Percentiles rank a stretch among this genome's conserved stretches.
Evolutionary conservation across 805 yeast species (phyloP).

Genomic region (Lachancea sp.): DNA sequence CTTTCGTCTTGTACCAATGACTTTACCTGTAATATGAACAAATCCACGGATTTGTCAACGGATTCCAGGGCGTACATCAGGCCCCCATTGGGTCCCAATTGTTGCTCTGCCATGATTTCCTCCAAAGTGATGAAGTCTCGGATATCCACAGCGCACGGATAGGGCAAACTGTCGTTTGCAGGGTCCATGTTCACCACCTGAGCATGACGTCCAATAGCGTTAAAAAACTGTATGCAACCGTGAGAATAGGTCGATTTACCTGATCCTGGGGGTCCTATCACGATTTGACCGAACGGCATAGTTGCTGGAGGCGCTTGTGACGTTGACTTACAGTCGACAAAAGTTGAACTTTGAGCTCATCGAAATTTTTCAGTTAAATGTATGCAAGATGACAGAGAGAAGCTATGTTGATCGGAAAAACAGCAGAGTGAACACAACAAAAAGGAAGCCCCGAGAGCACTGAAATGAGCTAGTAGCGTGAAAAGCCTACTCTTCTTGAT

Average conservation of each 20-base stretch:
- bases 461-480: too few species aligned
- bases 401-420: not conserved
- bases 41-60: constrained; percentile 49
- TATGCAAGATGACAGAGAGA: not conserved
- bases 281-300: constrained; percentile 36
- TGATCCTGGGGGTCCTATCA: constrained; percentile 97
- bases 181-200: constrained; percentile 89
- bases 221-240: constrained; percentile 87
- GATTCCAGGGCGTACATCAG: constrained; percentile 80
- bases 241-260: constrained; percentile 94
- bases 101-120: constrained; percentile 66
- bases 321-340: not conserved
- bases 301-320: not conserved
- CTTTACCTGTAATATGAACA: constrained; percentile 50
- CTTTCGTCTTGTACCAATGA: constrained; percentile 49
- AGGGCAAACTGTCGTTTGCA: constrained; percentile 67
- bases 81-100: constrained; percentile 85
- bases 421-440: too few species aligned
- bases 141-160: constrained; percentile 71
- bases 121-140: constrained; percentile 71
- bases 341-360: not conserved
- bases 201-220: constrained; percentile 87
- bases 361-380: constrained; percentile 3
- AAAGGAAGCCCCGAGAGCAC: too few species aligned
- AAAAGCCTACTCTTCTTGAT: too few species aligned